Base-by-base conservation (phyloP, 768 basidiomycete genomes). In the Strobilomyces confusus region DNA sequence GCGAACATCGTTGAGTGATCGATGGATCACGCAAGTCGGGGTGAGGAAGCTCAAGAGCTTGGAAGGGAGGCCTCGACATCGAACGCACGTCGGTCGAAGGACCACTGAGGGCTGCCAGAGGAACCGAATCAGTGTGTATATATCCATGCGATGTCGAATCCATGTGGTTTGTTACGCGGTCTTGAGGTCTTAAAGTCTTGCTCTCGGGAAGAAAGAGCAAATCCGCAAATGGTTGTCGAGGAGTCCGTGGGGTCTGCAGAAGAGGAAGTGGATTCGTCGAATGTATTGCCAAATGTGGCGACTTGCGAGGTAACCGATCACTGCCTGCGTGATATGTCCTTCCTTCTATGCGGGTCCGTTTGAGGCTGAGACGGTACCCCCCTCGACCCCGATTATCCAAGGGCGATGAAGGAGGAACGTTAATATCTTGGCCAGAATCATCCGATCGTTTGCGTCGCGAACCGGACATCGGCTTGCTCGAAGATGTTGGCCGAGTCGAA, bases 171-270 rank as follows among this genome's bases (percentile, higher is more conserved):
- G 44, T 12, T 25, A 11, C 19, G 23, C 7, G 7, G 7, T 48
- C 25, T 15, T 29, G 45, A 19, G 15, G 2, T 22, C 20, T 14
- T 2, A 44, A 11, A 14, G n/a, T 30, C 41, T 49, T 37, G 20
- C n/a, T 44, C 0, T 26, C 25, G 15, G 51, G 33, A 23, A 57
- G 36, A 1, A 55, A 32, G 17, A 41, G 54, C 22, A 66, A 42
- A 43, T 61, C 64, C n/a, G 50, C 43, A 29, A 66, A 58, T 0
- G 64, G 64, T 12, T 38, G 64, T 52, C 61, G 51, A 17, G 52
- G 56, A 3, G 63, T 63, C 44, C 14, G 52, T 0, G 58, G 59
- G 22, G 57, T 62, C 30, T 33, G 55, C 30, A 44, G 25, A 23
- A 43, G 14, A 17, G 26, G 23, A 6, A 23, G 52, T 30, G 32